These are phyloP conservation scores for Blumeria hordei DNA, from an alignment of 2,329 filamentous ascomycete species.

Conservation along the genomic window DNA sequence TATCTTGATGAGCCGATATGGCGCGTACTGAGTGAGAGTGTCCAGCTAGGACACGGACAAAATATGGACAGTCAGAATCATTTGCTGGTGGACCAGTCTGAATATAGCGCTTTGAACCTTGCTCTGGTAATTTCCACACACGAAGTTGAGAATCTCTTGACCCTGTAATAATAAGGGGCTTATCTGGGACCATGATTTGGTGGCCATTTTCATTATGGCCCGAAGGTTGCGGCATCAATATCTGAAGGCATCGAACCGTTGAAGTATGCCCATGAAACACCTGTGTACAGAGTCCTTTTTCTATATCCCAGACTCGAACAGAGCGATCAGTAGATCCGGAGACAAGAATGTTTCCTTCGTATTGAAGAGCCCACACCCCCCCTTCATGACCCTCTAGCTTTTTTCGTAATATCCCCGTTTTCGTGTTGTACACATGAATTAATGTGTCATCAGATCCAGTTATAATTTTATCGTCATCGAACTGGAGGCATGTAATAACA, in stretches of 20 bases:
- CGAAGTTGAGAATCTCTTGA: constrained; percentile 84
- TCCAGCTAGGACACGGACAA: constrained; percentile 63
- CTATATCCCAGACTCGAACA: constrained; percentile 98
- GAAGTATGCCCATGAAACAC: constrained; percentile 96
- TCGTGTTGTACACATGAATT: constrained; percentile 95
- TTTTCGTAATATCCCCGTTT: constrained; percentile 64
- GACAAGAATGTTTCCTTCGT: constrained; percentile 82
- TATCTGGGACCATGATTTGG: constrained; percentile 71
- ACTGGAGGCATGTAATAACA: constrained; percentile 93
- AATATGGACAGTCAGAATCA: constrained; percentile 74
- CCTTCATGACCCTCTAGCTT: constrained; percentile 85
- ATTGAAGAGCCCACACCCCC: constrained; percentile 92
- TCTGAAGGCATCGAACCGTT: constrained; percentile 86
- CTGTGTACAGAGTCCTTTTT: constrained; percentile 75
- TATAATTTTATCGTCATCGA: constrained; percentile 93
- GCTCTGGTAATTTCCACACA: constrained; percentile 79
- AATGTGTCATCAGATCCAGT: constrained; percentile 94
- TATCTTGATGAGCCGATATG: constrained; percentile 85
- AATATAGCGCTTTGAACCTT: constrained; percentile 52
- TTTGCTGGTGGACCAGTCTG: constrained; percentile 53
- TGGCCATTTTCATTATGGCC: constrained; percentile 47
- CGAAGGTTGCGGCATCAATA: constrained; percentile 64
- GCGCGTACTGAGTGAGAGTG: constrained; percentile 88
- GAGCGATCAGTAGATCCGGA: constrained; percentile 91
- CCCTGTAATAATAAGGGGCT: constrained; percentile 89